Percentiles rank a stretch among this genome's conserved stretches.
Conservation (phyloP, 2,329 filamentous ascomycete species). For the Venturia effusa region DNA sequence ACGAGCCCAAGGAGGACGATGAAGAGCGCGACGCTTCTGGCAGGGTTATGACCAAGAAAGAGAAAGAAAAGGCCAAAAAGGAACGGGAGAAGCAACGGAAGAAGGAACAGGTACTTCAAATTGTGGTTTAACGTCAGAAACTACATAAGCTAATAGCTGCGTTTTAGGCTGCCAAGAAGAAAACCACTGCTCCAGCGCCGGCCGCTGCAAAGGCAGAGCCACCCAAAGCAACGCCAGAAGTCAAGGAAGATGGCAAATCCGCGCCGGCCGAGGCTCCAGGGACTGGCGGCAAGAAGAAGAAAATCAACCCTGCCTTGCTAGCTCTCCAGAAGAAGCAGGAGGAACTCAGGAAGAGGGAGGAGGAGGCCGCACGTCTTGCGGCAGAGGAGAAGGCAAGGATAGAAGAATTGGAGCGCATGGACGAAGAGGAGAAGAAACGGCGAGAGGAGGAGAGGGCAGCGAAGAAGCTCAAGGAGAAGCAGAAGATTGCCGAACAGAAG, state of each 20-base stretch:
- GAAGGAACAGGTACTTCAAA: slow-evolving; percentile 72
- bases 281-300: slow-evolving; percentile 70
- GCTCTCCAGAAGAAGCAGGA: slow-evolving; percentile 76
- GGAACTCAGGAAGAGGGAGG: slow-evolving; percentile 53
- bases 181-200: slow-evolving; percentile 42
- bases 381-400: slow-evolving; percentile 55
- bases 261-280: slow-evolving; percentile 23
- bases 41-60: slow-evolving; percentile 84
- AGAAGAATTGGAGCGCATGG: slow-evolving; percentile 54
- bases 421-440: slow-evolving; percentile 56
- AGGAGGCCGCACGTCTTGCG: slow-evolving; percentile 47
- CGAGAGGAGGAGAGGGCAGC: slow-evolving; percentile 62
- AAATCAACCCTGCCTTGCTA: slow-evolving; percentile 64
- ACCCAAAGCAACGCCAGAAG: slow-evolving; percentile 29
- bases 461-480: slow-evolving; percentile 80
- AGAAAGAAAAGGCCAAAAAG: slow-evolving; percentile 97
- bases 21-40: slow-evolving; percentile 47
- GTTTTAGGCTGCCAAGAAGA: slow-evolving; percentile 42
- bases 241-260: slow-evolving; percentile 29
- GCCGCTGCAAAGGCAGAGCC: slow-evolving; percentile 33
- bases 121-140: neutral
- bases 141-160: neutral
- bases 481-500: slow-evolving; percentile 77
- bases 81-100: slow-evolving; percentile 97
- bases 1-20: slow-evolving; percentile 34